A percentile compares a stretch with the other conserved stretches of the same genome.
Conservation (phyloP, 1,284 basidiomycete species). For the Butyriboletus appendiculatus region DNA sequence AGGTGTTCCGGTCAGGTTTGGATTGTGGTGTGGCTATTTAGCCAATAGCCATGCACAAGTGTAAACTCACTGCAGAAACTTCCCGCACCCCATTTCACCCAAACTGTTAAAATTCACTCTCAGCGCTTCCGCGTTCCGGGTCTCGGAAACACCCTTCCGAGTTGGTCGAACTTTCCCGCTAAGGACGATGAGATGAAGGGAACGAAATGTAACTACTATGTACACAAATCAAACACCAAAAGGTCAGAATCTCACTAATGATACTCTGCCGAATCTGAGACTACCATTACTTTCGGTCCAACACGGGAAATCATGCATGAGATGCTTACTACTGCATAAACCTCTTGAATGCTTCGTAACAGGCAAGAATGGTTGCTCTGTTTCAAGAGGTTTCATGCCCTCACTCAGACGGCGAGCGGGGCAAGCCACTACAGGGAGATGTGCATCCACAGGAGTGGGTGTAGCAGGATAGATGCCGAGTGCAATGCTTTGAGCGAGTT, state of each 20-base stretch:
- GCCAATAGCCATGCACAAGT: too few species aligned
- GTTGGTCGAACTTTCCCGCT: background rate
- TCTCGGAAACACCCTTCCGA: too few species aligned
- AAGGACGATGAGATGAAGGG: background rate
- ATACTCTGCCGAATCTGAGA: background rate
- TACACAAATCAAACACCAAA: background rate
- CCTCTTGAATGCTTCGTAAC: background rate
- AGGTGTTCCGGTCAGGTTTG: too few species aligned
- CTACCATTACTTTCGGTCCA: background rate
- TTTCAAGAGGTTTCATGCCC: background rate
- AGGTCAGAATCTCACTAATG: background rate
- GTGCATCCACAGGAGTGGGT: background rate
- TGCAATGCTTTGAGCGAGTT: background rate
- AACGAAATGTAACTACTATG: background rate
- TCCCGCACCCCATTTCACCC: too few species aligned
- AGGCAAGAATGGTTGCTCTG: background rate
- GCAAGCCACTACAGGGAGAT: background rate
- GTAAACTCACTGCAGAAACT: too few species aligned
- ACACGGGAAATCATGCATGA: background rate
- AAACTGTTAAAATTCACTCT: too few species aligned
- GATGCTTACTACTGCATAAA: background rate
- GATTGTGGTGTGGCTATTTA: background rate
- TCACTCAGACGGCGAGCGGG: background rate
- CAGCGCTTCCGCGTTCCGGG: too few species aligned
- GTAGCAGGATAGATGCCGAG: background rate